Evolutionary conservation across 2,329 filamentous ascomycete species (phyloP).

Genomic region (Bipolaris oryzae): DNA sequence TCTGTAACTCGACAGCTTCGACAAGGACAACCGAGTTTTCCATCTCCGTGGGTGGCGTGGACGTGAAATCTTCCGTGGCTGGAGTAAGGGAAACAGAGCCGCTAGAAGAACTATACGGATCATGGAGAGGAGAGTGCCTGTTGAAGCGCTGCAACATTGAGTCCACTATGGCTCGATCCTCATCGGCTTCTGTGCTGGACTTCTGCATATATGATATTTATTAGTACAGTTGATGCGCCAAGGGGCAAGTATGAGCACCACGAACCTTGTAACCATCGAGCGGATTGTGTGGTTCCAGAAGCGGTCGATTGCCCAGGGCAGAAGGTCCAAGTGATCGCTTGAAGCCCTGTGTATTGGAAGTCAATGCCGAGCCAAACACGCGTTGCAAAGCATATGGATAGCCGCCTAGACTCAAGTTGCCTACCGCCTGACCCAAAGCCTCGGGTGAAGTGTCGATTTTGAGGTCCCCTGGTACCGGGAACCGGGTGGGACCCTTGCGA

Average conservation of each 20-base stretch:
- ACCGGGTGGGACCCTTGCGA: constrained; percentile 44
- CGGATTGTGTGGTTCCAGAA: constrained; percentile 26
- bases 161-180: constrained; percentile 55
- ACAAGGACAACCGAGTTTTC: constrained; percentile 38
- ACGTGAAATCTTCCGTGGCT: constrained; percentile 60
- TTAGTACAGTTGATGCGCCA: not conserved
- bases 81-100: constrained; percentile 68
- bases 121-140: constrained; percentile 54
- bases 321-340: constrained; percentile 50
- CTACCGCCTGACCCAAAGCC: constrained; percentile 43
- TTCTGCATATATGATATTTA: constrained; percentile 51
- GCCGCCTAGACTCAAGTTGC: constrained; percentile 32
- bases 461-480: constrained; percentile 40
- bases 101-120: constrained; percentile 65
- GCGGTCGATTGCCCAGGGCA: constrained; percentile 39
- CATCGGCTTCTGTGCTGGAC: constrained; percentile 54
- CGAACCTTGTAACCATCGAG: constrained; percentile 44
- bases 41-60: constrained; percentile 35
- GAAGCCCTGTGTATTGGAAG: constrained; percentile 44
- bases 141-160: constrained; percentile 74
- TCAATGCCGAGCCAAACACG: constrained; percentile 40
- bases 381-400: constrained; percentile 26
- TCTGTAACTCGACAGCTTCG: constrained; percentile 66
- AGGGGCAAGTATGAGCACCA: not conserved
- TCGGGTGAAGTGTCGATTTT: constrained; percentile 45